phyloP scores from a whole-genome alignment of 306 rosid species.

The Corylus americana region DNA sequence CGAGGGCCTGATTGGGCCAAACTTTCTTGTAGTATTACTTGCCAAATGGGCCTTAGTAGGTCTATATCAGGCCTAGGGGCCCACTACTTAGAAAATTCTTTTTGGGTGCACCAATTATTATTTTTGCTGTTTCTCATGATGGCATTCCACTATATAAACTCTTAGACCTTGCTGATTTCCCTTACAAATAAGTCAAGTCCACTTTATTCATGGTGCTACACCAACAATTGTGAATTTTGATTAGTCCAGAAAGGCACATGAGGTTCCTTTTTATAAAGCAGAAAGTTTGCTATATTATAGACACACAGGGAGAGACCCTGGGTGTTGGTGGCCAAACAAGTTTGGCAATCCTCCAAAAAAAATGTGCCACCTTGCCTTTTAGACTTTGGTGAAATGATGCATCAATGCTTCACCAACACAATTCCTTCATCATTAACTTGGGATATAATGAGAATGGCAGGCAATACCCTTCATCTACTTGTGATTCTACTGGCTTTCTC shows the following conservation, averaged over 20 bases:
- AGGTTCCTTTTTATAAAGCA: not conserved
- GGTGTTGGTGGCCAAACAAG: too few relatives aligned
- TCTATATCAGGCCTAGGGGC: too few relatives aligned
- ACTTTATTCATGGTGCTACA: not conserved
- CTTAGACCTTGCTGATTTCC: not conserved
- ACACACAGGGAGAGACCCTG: not conserved
- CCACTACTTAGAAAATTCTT: too few relatives aligned
- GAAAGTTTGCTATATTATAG: not conserved
- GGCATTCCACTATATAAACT: not conserved
- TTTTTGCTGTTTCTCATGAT: not conserved
- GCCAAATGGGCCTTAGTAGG: too few relatives aligned
- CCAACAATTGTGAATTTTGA: not conserved
- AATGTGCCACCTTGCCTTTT: not conserved
- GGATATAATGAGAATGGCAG: slow-evolving; percentile 17
- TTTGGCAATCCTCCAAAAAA: slow-evolving; percentile 6
- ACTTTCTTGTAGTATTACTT: too few relatives aligned
- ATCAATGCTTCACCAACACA: slow-evolving; percentile 1
- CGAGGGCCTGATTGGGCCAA: too few relatives aligned
- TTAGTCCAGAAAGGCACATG: not conserved
- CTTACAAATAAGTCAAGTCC: not conserved
- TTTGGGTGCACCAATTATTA: not conserved
- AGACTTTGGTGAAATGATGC: not conserved
- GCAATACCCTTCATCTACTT: slow-evolving; percentile 9
- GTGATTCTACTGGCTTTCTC: slow-evolving; percentile 16
- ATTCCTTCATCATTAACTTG: not conserved